Evolutionary conservation across 192 early-diverging fungal species (phyloP).

Genomic region (Geranomyces michiganensis): DNA sequence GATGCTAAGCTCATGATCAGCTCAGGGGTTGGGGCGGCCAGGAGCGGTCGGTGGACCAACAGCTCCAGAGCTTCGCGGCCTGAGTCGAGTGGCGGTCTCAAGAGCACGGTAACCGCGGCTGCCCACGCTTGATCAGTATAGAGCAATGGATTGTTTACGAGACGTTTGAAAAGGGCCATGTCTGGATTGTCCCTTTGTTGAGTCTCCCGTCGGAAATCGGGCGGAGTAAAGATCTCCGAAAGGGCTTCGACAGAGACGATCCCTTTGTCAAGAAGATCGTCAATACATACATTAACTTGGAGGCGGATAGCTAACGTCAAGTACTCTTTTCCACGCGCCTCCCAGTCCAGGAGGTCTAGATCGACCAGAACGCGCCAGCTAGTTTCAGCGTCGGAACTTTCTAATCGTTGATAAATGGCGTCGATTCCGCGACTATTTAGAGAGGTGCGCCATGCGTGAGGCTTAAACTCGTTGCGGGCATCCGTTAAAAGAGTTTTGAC

Average conservation of each 20-base stretch:
- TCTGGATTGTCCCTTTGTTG: not conserved
- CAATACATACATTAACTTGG: not conserved
- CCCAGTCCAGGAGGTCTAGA: not conserved
- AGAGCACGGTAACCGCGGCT: not conserved
- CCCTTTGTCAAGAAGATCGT: slow-evolving; percentile 3
- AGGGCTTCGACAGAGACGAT: not conserved
- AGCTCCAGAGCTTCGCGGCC: slow-evolving; percentile 10
- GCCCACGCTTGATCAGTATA: slow-evolving; percentile 4
- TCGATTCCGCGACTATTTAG: not conserved
- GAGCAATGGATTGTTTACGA: not conserved
- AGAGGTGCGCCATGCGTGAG: not conserved
- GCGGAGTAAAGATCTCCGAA: not conserved
- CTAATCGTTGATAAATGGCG: too few relatives aligned
- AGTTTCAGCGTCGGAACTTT: not conserved
- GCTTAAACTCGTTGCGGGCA: not conserved
- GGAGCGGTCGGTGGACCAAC: not conserved
- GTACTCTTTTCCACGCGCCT: not conserved
- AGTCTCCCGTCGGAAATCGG: not conserved
- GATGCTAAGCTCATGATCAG: slow-evolving; percentile 1
- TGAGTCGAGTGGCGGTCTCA: not conserved
- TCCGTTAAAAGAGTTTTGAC: not conserved
- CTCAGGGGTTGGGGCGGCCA: not conserved
- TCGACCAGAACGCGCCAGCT: slow-evolving; percentile 4
- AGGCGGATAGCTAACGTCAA: not conserved
- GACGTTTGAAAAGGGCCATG: slow-evolving; percentile 3